phyloP scores from a whole-genome alignment of 257 asterid genomes.

The Solanum sejunctum region DNA sequence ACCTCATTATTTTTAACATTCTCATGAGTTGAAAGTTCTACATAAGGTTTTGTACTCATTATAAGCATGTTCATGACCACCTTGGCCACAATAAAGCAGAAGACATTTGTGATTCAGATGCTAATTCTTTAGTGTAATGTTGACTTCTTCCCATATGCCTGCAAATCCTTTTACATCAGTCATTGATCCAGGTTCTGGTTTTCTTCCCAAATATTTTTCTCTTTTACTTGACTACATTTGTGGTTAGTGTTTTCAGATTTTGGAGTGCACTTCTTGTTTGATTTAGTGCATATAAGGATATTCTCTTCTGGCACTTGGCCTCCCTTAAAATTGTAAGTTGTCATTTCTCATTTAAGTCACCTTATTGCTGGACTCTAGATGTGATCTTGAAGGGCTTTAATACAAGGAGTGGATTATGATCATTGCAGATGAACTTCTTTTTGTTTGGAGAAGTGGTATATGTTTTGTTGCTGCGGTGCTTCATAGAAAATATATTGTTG shows the following conservation, averaged over 20 bases:
- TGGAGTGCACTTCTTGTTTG: background rate
- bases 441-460: background rate
- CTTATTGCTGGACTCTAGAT: background rate
- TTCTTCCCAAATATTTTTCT: background rate
- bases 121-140: background rate
- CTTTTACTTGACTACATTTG: background rate
- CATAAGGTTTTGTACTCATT: background rate
- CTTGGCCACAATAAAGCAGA: background rate
- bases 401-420: background rate
- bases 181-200: background rate
- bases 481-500: background rate
- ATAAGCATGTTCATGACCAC: background rate
- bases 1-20: background rate
- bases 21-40: background rate
- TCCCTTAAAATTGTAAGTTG: background rate
- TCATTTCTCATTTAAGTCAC: background rate
- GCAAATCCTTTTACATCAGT: background rate
- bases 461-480: background rate
- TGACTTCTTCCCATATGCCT: background rate
- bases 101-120: background rate
- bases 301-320: background rate
- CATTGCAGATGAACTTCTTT: background rate
- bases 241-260: background rate
- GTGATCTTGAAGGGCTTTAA: background rate
- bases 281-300: background rate